These are phyloP conservation scores for Triticum urartu DNA, from an alignment of 176 grass and related monocot genomes.

Conservation along the genomic window DNA sequence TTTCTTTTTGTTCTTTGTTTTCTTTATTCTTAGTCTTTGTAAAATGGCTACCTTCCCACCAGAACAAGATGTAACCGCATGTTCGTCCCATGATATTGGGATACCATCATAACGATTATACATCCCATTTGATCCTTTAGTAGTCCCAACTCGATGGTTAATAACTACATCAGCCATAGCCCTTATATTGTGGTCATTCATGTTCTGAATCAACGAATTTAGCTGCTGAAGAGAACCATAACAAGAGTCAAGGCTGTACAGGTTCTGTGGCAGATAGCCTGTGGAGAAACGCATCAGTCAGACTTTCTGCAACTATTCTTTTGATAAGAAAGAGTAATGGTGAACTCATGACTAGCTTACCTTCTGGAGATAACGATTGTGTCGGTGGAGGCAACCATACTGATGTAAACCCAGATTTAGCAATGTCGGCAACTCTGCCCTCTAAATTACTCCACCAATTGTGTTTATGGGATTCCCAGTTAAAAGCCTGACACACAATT, in stretches of 20 bases:
- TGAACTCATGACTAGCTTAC: constrained; percentile 23
- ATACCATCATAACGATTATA: constrained; percentile 96
- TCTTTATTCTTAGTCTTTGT: neutral
- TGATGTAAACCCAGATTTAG: constrained; percentile 85
- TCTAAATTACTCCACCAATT: constrained; percentile 84
- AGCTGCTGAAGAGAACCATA: constrained; percentile 77
- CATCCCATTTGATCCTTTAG: constrained; percentile 64
- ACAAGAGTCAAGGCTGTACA: constrained; percentile 88
- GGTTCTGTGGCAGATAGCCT: constrained; percentile 93
- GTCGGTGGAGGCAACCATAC: constrained; percentile 83
- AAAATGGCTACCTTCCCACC: constrained; percentile 73
- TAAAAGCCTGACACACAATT: constrained; percentile 59
- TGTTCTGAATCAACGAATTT: constrained; percentile 61
- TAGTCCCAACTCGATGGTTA: constrained; percentile 94
- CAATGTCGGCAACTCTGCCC: constrained; percentile 63
- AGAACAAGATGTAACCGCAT: constrained; percentile 95
- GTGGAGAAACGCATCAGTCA: constrained; percentile 3
- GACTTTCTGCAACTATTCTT: constrained; percentile 8
- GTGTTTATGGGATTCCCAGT: constrained; percentile 94
- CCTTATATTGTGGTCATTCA: constrained; percentile 73
- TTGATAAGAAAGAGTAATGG: neutral
- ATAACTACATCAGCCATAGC: constrained; percentile 97
- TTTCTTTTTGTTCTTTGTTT: neutral
- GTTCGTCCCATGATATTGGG: constrained; percentile 87
- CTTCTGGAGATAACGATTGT: constrained; percentile 76